These are phyloP conservation scores for Aegilops bicornis DNA, from an alignment of 176 grass and related monocot genomes.

Conservation along the genomic window DNA sequence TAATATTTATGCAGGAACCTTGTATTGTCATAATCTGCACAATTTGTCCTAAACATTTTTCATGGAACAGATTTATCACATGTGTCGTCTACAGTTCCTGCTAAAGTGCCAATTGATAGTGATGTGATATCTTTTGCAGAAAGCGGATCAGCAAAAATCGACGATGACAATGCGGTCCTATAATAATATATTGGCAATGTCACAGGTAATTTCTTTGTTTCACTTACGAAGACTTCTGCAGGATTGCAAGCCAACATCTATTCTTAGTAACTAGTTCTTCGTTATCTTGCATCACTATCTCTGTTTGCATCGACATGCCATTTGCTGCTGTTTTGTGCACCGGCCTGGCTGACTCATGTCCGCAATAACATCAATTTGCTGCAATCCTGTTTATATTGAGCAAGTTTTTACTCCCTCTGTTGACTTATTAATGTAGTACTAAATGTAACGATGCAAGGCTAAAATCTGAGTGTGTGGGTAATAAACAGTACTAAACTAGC, in stretches of 20 bases:
- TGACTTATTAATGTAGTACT: background rate
- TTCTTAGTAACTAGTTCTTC: background rate
- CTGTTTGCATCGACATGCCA: background rate
- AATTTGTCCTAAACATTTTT: slow-evolving; percentile 8
- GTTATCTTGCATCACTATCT: background rate
- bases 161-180: slow-evolving; percentile 67
- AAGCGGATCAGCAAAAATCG: slow-evolving; percentile 74
- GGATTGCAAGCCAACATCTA: background rate
- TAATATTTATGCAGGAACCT: slow-evolving; percentile 14
- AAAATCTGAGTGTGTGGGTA: slow-evolving; percentile 24
- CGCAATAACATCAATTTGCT: background rate
- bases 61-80: background rate
- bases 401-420: background rate
- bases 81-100: background rate
- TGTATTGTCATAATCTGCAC: slow-evolving; percentile 9
- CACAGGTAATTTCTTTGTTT: slow-evolving; percentile 55
- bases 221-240: background rate
- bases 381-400: background rate
- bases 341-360: background rate
- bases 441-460: background rate
- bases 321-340: background rate
- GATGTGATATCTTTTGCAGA: slow-evolving; percentile 55
- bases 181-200: slow-evolving; percentile 95
- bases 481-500: background rate
- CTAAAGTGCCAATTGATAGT: slow-evolving; percentile 8